These are phyloP conservation scores for Dillenia turbinata DNA, from an alignment of 164 flowering plant species.

Conservation along the genomic window DNA sequence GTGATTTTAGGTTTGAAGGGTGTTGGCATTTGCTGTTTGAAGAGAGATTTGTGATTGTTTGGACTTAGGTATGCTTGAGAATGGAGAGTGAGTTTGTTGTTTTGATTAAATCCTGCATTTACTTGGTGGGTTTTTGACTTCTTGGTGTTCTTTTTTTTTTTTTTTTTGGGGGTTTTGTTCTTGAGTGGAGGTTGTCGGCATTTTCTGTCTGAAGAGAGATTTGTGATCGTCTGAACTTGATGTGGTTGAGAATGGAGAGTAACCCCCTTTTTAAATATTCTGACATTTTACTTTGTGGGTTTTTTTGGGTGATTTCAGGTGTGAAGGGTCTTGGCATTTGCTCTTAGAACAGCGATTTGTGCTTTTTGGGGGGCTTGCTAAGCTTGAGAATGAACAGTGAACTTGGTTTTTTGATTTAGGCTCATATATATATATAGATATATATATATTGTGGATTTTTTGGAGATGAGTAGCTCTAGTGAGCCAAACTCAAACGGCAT, in stretches of 20 bases:
- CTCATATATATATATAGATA: constrained; percentile 1
- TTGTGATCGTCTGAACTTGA: constrained; percentile 5
- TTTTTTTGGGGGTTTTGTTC: no score
- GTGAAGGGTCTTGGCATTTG: constrained; percentile 2
- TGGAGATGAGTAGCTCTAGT: constrained; percentile 45
- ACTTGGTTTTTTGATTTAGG: neutral
- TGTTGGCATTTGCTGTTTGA: neutral
- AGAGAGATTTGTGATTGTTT: constrained; percentile 1
- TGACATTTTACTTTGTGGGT: no score
- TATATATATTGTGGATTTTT: neutral
- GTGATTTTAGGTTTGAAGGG: constrained; percentile 2
- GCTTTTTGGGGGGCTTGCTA: constrained; percentile 6
- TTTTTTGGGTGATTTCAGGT: no score
- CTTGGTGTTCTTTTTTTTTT: no score
- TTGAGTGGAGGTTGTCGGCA: constrained; percentile 1
- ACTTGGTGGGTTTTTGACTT: no score
- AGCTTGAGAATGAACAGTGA: neutral
- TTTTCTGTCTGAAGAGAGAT: neutral
- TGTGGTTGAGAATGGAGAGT: neutral
- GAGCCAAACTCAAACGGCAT: constrained; percentile 34
- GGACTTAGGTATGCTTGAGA: constrained; percentile 3
- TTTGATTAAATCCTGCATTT: no score
- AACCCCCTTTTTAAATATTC: no score
- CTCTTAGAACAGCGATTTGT: neutral
- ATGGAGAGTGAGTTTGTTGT: neutral